Evolutionary conservation across 1,139 yeast species (phyloP), one percentile per base, ranked within the genome.

Genomic region (Geotrichum cucujoidarum): DNA sequence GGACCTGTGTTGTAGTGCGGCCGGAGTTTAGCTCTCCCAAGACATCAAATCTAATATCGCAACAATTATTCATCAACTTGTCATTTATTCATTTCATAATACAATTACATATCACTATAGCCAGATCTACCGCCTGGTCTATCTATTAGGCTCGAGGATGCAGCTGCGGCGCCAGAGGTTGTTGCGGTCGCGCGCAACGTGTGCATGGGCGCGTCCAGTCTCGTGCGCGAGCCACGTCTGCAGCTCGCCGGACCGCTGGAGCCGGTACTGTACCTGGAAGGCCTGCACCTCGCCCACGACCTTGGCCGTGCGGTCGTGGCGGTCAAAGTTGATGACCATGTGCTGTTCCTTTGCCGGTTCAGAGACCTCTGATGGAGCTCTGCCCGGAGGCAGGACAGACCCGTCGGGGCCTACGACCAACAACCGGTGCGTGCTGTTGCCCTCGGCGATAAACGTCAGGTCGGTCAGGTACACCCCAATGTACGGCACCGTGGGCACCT

Each of bases 391-490:
- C 22, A 46, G 17, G 6, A 41, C 37, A 8, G 29, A 31, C 2
- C 40, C 46, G 43, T 56, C 48, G 27, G 38, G 39, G 40, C 51
- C 57, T 22, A 53, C 40, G 10, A 52, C 38, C 20, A 57, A 49
- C 60, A 90, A 72, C 60, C 75, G 78, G 57, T 77, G 44, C 42
- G 58, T 82, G 33, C 88, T 78, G 63, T 88, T 89, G n/a, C 97
- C 97, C 60, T 90, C 97, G 43, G 82, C 80, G 20, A 88, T 81
- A 67, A 89, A 86, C 0, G 95, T 88, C 60, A 90, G 71, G 64
- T 90, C 97, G 61, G 88, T 95, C 44, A 89, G 71, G 62, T 85
- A 87, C 48, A 89, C 70, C 35, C 94, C 88, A 52, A 89, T 74
- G 63, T 87, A 90, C 6, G 97, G 97, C 18, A 89, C 92, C 39